phyloP scores from a whole-genome alignment of 2,329 filamentous ascomycete species.

The Elsinoe ampelina region DNA sequence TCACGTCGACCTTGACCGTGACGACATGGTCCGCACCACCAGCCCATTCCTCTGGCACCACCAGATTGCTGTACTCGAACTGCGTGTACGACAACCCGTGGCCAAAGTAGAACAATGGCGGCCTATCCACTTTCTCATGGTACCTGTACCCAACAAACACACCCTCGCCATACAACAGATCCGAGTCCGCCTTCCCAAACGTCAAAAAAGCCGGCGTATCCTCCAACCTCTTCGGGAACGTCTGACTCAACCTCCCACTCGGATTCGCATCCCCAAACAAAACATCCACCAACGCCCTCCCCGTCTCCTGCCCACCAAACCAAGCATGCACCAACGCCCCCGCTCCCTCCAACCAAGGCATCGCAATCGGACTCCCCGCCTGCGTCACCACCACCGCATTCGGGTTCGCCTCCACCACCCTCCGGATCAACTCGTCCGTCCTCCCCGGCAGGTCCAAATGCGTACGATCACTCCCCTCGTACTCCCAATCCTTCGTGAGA shows the following conservation, averaged over 20 bases:
- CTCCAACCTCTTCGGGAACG: constrained; percentile 47
- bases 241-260: constrained; percentile 63
- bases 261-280: constrained; percentile 66
- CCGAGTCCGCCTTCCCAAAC: constrained; percentile 61
- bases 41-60: constrained; percentile 32
- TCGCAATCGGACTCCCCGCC: constrained; percentile 62
- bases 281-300: constrained; percentile 70
- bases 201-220: constrained; percentile 60
- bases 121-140: constrained; percentile 54
- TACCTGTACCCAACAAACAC: constrained; percentile 65
- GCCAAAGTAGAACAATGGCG: constrained; percentile 64
- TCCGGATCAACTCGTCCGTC: constrained; percentile 56
- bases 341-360: constrained; percentile 60
- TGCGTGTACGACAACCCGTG: constrained; percentile 70
- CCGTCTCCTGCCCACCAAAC: constrained; percentile 82
- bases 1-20: constrained; percentile 42
- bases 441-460: constrained; percentile 51
- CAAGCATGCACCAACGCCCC: constrained; percentile 64
- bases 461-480: constrained; percentile 57
- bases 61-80: constrained; percentile 55
- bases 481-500: constrained; percentile 69
- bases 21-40: constrained; percentile 37
- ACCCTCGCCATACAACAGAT: constrained; percentile 62
- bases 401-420: constrained; percentile 57
- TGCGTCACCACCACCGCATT: constrained; percentile 67